Base-by-base conservation (phyloP, 192 early-diverging fungal species). In the Lobosporangium transversale region DNA sequence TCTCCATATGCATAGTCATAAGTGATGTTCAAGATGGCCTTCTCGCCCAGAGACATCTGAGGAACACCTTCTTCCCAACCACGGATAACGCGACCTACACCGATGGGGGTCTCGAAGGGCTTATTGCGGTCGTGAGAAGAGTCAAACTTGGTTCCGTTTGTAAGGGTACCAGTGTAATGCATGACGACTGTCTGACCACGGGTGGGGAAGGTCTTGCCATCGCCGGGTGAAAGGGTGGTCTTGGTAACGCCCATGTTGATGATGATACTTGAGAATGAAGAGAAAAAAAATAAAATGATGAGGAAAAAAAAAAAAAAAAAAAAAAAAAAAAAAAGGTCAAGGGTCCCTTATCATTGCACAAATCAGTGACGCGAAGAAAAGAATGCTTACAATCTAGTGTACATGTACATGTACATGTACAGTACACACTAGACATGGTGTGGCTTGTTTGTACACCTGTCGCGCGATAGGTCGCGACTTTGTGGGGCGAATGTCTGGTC, bases 1-100 rank as follows among this genome's bases (percentile, higher is more conserved):
- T 78, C 73, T 50, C 95, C 94, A 58, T 97, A 95, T 35, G 85
- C 93, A 76, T 86, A 95, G 76, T 94, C 94, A 64, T 86, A 70
- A 42, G 90, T 87, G 78, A 96, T 96, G 51, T 80, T 83, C 45
- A 99, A 83, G 67, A 79, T 90, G 47, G 95, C 94, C 75, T 85
- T 85, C 87, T 98, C 89, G 68, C 94, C 94, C 31, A 97, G 62
- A 59, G 91, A 93, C 89, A 99, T 88, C 79, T 93, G 84, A 24
- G 94, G 93, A 62, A 99, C 95, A 83, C 93, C 96, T 84, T 86
- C 83, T 57, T 87, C 84, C 84, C 85, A 88, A 26, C 84, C 70
- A 37, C 81, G 69, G 82, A 99, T 97, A 62, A 99, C 95, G 68
- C 90, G 94, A 8, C 94, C 94, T 44, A 94, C 91, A 74, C 97